Percentiles rank a stretch among this genome's conserved stretches.
These are phyloP conservation scores for Floccularia luteovirens DNA, from an alignment of 768 basidiomycete genomes.

Conservation along the genomic window DNA sequence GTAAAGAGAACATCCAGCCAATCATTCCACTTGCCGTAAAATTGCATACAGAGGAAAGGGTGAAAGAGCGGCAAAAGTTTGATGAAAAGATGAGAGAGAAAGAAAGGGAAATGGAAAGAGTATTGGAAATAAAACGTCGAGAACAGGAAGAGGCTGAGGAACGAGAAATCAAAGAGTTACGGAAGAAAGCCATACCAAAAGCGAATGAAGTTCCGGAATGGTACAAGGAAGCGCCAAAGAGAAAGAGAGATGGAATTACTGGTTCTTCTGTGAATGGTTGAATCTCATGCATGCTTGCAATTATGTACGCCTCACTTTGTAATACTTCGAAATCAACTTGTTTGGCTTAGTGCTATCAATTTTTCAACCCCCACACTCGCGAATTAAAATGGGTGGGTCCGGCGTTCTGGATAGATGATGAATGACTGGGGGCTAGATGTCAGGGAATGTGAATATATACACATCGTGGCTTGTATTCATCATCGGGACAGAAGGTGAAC, in stretches of 20 bases:
- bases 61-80: constrained; percentile 57
- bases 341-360: background rate
- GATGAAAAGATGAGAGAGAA: constrained; percentile 50
- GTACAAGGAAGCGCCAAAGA: constrained; percentile 68
- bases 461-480: no score
- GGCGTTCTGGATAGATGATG: no score
- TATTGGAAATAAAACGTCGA: constrained; percentile 37
- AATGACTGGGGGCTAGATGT: no score
- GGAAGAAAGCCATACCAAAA: constrained; percentile 56
- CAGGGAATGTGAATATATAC: no score
- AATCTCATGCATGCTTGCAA: background rate
- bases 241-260: constrained; percentile 15
- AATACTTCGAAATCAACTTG: background rate
- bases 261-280: background rate
- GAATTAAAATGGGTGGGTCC: no score
- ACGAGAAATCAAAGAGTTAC: constrained; percentile 49
- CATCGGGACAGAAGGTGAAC: no score
- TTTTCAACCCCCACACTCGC: no score
- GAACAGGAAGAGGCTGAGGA: constrained; percentile 50
- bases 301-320: background rate
- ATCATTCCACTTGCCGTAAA: constrained; percentile 37
- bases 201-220: constrained; percentile 72
- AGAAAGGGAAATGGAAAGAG: constrained; percentile 42
- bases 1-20: constrained; percentile 40
- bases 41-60: constrained; percentile 48